Conservation (phyloP, 139 green algal genomes). For the Diplosphaera chodatii region DNA sequence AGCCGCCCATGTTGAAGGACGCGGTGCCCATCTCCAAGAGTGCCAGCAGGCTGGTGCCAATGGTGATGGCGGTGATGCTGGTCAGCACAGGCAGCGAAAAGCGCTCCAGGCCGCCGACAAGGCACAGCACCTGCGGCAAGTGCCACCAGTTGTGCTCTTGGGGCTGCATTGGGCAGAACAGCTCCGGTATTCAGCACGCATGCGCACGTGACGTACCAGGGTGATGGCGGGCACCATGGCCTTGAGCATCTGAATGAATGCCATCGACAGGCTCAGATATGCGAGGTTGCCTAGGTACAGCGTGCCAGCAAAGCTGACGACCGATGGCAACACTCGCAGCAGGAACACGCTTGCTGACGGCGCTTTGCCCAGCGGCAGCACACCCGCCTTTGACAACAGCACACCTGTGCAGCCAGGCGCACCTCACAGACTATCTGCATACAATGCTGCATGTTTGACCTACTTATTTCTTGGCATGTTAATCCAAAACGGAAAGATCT, state of each 20-base stretch:
- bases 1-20: slow-evolving; percentile 14
- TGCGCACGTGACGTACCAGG: slow-evolving; percentile 19
- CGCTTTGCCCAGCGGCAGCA: slow-evolving; percentile 21
- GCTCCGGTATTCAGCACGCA: too few relatives aligned
- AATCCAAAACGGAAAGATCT: too few relatives aligned
- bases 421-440: too few relatives aligned
- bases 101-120: slow-evolving; percentile 38
- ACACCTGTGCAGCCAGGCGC: slow-evolving; percentile 17
- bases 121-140: slow-evolving; percentile 26
- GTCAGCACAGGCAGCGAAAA: slow-evolving; percentile 16
- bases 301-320: slow-evolving; percentile 24
- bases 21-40: slow-evolving; percentile 10
- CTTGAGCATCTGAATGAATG: slow-evolving; percentile 73
- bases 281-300: slow-evolving; percentile 54
- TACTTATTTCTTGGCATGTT: too few relatives aligned
- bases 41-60: slow-evolving; percentile 36
- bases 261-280: slow-evolving; percentile 58
- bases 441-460: too few relatives aligned
- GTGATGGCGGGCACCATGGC: slow-evolving; percentile 58
- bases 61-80: slow-evolving; percentile 44
- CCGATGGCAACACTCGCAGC: slow-evolving; percentile 36
- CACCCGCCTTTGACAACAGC: slow-evolving; percentile 12
- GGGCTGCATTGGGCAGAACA: too few relatives aligned
- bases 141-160: too few relatives aligned
- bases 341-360: slow-evolving; percentile 9